A percentile compares a stretch with the other conserved stretches of the same genome.
Conservation (phyloP, 2,329 filamentous ascomycete species). For the Trichoderma endophyticum region DNA sequence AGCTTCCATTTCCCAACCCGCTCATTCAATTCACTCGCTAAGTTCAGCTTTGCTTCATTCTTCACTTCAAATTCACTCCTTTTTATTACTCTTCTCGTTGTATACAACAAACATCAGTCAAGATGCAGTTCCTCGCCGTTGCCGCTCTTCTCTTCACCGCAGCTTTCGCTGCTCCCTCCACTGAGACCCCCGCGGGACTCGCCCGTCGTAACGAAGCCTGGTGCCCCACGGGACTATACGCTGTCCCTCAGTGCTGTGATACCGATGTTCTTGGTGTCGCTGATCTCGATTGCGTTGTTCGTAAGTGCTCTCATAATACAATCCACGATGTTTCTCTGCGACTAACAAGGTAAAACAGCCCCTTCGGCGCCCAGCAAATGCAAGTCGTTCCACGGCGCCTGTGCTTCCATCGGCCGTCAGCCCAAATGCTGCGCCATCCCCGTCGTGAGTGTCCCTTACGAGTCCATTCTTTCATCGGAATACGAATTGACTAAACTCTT, state of each 20-base stretch:
- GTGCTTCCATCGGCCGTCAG: background rate
- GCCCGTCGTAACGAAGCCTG: background rate
- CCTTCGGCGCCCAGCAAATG: background rate
- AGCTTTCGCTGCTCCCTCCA: constrained; percentile 10
- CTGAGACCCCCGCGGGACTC: background rate
- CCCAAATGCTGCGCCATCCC: constrained; percentile 19
- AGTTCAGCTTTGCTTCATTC: background rate
- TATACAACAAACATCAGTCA: background rate
- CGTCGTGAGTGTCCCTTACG: background rate
- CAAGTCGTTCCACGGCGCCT: background rate
- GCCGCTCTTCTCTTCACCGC: constrained; percentile 18
- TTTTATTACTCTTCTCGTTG: background rate
- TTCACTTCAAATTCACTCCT: background rate
- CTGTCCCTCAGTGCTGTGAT: constrained; percentile 15
- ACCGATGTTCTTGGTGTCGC: constrained; percentile 12
- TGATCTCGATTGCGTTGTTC: constrained; percentile 11
- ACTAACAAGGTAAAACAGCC: background rate
- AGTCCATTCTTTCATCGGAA: too few species aligned
- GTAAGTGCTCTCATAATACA: background rate
- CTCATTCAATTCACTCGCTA: constrained; percentile 12
- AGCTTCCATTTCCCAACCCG: background rate
- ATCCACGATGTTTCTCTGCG: accelerated
- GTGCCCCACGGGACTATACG: background rate
- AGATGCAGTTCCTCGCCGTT: constrained; percentile 20
- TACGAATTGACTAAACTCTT: background rate